Conservation (phyloP, 1,284 basidiomycete genomes). For the Trichosporon sp. region DNA sequence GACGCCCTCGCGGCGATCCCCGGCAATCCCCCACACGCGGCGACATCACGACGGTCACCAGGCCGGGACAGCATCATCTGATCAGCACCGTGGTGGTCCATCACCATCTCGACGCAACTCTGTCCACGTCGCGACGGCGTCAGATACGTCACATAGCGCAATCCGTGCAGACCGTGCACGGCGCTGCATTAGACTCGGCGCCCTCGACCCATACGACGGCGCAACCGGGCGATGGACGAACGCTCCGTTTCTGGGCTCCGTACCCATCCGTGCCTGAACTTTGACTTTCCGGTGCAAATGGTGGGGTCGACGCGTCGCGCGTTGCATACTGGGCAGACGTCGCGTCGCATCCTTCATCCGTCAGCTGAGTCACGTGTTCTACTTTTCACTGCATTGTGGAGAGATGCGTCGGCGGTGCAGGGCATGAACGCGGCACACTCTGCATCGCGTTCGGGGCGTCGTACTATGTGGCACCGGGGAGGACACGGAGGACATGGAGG, state of each 20-base stretch:
- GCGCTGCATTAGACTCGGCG: background rate
- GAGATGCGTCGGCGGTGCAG: no score
- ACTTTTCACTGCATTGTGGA: no score
- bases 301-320: background rate
- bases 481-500: background rate
- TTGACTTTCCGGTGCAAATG: no score
- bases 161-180: no score
- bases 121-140: background rate
- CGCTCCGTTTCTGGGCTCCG: background rate
- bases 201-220: no score
- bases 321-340: background rate
- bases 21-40: no score
- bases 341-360: background rate
- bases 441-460: background rate
- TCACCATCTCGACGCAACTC: constrained; percentile 7
- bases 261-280: background rate
- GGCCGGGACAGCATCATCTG: background rate
- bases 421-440: background rate
- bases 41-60: no score
- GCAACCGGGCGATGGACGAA: no score
- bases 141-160: background rate
- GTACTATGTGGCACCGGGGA: background rate
- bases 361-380: background rate
- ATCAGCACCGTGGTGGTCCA: background rate
- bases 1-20: no score